These are phyloP conservation scores for Coniferiporia weirii DNA, from an alignment of 1,284 basidiomycete species.

Conservation along the genomic window DNA sequence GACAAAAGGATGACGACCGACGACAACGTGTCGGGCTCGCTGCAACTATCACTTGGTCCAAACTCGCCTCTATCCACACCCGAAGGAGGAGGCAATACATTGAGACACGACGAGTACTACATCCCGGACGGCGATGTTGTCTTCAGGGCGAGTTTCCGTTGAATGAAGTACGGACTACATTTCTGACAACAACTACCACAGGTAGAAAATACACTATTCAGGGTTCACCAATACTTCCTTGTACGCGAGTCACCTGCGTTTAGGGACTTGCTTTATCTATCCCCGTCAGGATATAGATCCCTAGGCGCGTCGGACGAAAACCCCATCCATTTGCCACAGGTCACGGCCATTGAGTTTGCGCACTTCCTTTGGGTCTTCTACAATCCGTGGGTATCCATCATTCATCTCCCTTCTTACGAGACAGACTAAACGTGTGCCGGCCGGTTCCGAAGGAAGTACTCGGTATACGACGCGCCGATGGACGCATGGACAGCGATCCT, in stretches of 20 bases:
- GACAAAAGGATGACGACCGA: too few species aligned
- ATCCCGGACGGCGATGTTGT: conserved; percentile 15
- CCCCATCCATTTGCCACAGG: conserved; percentile 48
- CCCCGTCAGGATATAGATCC: conserved; percentile 36
- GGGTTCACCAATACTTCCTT: conserved; percentile 61
- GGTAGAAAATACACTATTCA: conserved; percentile 46
- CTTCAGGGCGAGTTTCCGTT: conserved; percentile 2
- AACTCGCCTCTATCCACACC: too few species aligned
- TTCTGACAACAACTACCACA: conserved; percentile 22
- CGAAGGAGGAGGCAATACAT: too few species aligned
- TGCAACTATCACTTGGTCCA: too few species aligned
- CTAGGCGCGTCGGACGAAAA: conserved; percentile 40
- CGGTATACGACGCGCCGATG: conserved; percentile 3
- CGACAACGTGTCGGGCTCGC: too few species aligned
- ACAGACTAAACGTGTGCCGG: too few species aligned
- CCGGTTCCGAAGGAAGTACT: conserved; percentile 5
- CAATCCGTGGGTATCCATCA: conserved; percentile 45
- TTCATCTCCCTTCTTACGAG: conserved; percentile 8
- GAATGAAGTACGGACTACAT: not conserved
- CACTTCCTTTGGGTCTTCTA: conserved; percentile 67
- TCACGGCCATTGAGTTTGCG: conserved; percentile 45
- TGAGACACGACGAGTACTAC: conserved; percentile 12
- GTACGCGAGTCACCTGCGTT: conserved; percentile 56
- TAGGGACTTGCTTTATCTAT: conserved; percentile 19
- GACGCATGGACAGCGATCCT: conserved; percentile 20